Conservation (phyloP, 371 early-diverging fungal species). For the Mucor racemosus region DNA sequence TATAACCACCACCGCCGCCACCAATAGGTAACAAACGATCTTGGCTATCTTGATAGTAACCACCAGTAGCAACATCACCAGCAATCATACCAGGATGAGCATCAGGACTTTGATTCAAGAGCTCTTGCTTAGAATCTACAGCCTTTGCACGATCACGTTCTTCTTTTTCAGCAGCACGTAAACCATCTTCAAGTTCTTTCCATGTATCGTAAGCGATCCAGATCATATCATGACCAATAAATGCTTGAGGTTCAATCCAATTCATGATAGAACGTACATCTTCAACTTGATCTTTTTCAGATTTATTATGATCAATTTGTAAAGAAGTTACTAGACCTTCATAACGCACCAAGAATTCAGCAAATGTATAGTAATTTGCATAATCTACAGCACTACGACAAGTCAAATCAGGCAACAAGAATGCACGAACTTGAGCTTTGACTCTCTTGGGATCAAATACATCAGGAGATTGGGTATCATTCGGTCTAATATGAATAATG, state of each 20-base stretch:
- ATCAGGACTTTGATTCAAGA: constrained; percentile 1
- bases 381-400: constrained; percentile 57
- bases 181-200: constrained; percentile 79
- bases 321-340: constrained; percentile 39
- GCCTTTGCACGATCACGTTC: constrained; percentile 59
- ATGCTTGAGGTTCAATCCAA: constrained; percentile 45
- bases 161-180: constrained; percentile 76
- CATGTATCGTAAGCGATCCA: constrained; percentile 76
- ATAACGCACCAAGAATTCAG: constrained; percentile 71
- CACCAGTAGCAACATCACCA: background rate
- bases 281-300: constrained; percentile 46
- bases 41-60: constrained; percentile 42
- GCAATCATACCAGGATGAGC: constrained; percentile 9
- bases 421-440: constrained; percentile 68
- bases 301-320: constrained; percentile 44
- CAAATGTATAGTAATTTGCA: constrained; percentile 65
- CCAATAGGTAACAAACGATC: constrained; percentile 35
- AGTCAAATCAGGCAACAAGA: constrained; percentile 67
- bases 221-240: constrained; percentile 65
- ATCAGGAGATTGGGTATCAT: constrained; percentile 67
- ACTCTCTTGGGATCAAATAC: constrained; percentile 61
- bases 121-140: constrained; percentile 27
- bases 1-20: constrained; percentile 25
- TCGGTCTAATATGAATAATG: constrained; percentile 82
- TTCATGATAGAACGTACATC: constrained; percentile 52